Conservation (phyloP, 306 rosid species). For the Fragaria iinumae region DNA sequence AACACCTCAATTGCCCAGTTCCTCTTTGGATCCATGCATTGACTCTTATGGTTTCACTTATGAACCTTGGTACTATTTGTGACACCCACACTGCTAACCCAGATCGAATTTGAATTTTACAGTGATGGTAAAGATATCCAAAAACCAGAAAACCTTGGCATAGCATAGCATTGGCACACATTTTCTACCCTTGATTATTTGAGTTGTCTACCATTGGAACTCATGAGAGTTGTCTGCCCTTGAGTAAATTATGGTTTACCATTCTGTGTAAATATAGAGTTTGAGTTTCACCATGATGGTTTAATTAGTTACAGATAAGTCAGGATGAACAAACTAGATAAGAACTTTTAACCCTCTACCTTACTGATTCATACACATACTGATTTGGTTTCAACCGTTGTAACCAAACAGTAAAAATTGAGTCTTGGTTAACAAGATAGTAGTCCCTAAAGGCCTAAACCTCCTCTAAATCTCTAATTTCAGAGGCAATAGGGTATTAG, state of each 20-base stretch:
- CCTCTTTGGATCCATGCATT: not conserved
- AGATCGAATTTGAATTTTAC: not conserved
- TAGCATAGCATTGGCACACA: not conserved
- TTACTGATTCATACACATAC: not conserved
- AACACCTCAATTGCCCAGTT: constrained; percentile 8
- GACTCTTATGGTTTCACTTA: not conserved
- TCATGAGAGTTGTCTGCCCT: no score
- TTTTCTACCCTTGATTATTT: not conserved
- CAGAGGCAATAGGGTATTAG: not conserved
- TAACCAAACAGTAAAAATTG: no score
- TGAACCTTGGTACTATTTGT: not conserved
- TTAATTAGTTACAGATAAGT: not conserved
- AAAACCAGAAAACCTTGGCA: not conserved
- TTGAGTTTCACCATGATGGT: not conserved
- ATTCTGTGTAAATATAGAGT: not conserved
- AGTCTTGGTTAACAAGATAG: no score
- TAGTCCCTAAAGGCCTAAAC: not conserved
- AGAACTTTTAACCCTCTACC: not conserved
- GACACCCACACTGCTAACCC: not conserved
- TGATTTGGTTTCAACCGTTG: no score
- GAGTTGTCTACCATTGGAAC: not conserved
- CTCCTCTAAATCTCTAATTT: not conserved
- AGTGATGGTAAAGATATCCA: not conserved
- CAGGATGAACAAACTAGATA: not conserved
- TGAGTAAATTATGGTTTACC: not conserved